phyloP scores from a whole-genome alignment of 305 asterid species.

The Plantago coronopus region DNA sequence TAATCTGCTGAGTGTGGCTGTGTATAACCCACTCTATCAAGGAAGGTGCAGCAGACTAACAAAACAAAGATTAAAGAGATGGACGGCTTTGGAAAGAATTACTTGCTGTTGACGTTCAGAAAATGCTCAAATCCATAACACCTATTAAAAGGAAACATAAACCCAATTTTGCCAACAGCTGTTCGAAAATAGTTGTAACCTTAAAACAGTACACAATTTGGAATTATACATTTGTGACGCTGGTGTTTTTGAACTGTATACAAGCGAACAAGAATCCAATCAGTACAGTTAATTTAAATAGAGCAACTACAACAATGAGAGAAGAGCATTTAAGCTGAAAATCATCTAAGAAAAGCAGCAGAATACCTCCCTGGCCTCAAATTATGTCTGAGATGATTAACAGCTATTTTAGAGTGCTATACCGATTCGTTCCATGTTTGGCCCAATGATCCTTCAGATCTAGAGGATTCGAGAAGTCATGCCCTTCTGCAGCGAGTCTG shows the following conservation, averaged over 20 bases:
- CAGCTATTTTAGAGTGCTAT: slow-evolving; percentile 66
- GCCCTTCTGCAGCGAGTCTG: slow-evolving; percentile 67
- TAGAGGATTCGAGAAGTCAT: slow-evolving; percentile 63
- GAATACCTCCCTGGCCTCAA: background rate
- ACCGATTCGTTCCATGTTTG: slow-evolving; percentile 85
- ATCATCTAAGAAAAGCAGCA: slow-evolving; percentile 1
- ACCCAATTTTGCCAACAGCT: no score
- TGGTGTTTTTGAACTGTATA: slow-evolving; percentile 21
- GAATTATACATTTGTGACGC: slow-evolving; percentile 1
- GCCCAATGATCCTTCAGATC: slow-evolving; percentile 95
- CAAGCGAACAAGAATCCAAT: slow-evolving; percentile 25
- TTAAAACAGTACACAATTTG: slow-evolving; percentile 1
- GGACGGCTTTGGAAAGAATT: no score
- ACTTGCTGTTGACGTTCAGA: no score
- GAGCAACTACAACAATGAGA: slow-evolving; percentile 14
- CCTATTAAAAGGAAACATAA: no score
- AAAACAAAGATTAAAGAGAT: no score
- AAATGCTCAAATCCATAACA: no score
- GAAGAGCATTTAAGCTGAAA: background rate
- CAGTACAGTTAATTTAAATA: slow-evolving; percentile 26
- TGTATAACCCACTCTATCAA: no score
- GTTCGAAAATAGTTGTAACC: background rate
- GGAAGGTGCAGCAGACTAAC: no score
- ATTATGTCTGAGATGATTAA: slow-evolving; percentile 4
- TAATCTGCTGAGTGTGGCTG: no score